Base-by-base conservation (phyloP, 208 protist species). In the Trypanosoma conorhini region DNA sequence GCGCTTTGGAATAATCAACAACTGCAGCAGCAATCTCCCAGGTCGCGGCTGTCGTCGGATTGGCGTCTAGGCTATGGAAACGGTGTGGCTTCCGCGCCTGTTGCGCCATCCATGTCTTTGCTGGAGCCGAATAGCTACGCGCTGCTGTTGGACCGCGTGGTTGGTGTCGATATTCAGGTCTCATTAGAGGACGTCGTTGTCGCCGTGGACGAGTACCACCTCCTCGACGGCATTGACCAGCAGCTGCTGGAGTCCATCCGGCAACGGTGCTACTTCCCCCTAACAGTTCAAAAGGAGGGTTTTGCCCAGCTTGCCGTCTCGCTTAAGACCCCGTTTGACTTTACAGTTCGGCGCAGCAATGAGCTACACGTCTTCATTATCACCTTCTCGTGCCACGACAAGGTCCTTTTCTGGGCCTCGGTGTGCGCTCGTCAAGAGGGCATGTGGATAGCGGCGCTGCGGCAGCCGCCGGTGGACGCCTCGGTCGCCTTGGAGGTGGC, bases 331-430 rank as follows among this genome's bases (percentile, higher is more conserved):
- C 44, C 85, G 13, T 50, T 90, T 17, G 76, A 89, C 58, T 90
- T 94, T 52, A 63, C 66, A 15, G 62, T 94, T 44, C 76, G 64
- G 38, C 57, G 83, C 19, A 42, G 56, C 10, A 56, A 68, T 38
- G 80, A 94, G 28, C 66, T 90, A 74, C 70, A 82, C 38, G 77
- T 91, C 12, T 82, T 91, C 38, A 77, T 84, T 24, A 55, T 94
- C 33, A 75, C 80, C 26, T 38, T 85, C 1, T 42, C 31, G 15
- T 87, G 88, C 74, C 79, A 74, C 3, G 74, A 74, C n/a, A 69
- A 70, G 9, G 59, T 83, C 26, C 54, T 94, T 24, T 89, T 75
- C 52, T 94, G 85, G 83, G 54, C 83, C 7, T 76, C 75, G n/a
- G 66, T 91, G 50, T 81, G 75, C 69, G 59, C 79, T 15, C 65